phyloP scores from a whole-genome alignment of 2,329 filamentous ascomycete species.

The Ophiostoma ulmi region DNA sequence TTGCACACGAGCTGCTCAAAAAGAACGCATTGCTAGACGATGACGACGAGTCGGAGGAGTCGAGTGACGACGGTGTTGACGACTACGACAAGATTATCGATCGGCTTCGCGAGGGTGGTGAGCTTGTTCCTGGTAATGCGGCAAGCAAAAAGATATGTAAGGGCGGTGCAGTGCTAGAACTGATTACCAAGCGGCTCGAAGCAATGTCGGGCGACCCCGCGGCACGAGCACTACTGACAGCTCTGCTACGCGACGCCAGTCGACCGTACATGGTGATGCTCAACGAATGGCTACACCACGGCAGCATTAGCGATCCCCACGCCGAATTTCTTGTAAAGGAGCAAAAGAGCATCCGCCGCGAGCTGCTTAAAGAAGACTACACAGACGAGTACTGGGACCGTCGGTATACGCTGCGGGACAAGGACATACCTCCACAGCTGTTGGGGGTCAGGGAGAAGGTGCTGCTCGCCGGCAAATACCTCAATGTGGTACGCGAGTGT shows the following conservation, averaged over 20 bases:
- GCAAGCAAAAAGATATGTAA: conserved; percentile 89
- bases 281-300: conserved; percentile 97
- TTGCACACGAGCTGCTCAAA: conserved; percentile 82
- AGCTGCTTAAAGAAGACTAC: conserved; percentile 89
- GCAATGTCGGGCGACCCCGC: conserved; percentile 91
- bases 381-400: conserved; percentile 99
- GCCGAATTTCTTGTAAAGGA: conserved; percentile 93
- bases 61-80: conserved; percentile 69
- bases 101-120: conserved; percentile 78
- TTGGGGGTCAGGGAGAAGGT: conserved; percentile 91
- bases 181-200: conserved; percentile 78
- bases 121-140: conserved; percentile 71
- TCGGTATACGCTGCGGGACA: conserved; percentile 87
- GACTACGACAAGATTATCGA: conserved; percentile 92
- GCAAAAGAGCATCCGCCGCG: conserved; percentile 87
- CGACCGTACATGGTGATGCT: conserved; percentile 96
- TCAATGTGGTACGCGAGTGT: conserved; percentile 96
- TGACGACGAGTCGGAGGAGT: conserved; percentile 64
- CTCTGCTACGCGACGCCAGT: conserved; percentile 79
- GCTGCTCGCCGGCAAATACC: conserved; percentile 89
- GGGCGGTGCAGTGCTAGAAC: conserved; percentile 86
- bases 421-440: conserved; percentile 86
- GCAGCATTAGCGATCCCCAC: conserved; percentile 89
- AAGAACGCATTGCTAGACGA: conserved; percentile 84
- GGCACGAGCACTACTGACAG: conserved; percentile 74